Conservation (phyloP, 2,329 filamentous ascomycete genomes). For the Fusarium pseudocircinatum region DNA sequence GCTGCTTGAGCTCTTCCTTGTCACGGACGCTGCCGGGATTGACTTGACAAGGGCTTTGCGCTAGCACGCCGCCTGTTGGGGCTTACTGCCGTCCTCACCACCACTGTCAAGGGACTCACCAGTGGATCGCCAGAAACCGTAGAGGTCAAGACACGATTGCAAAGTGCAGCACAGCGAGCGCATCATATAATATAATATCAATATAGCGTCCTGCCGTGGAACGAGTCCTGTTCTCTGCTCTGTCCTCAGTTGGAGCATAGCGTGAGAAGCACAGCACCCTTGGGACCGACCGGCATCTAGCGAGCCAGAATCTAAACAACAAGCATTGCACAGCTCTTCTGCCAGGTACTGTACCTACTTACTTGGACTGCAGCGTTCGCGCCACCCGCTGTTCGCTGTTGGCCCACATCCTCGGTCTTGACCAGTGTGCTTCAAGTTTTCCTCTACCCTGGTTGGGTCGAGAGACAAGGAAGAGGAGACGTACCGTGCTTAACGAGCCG, state of each 20-base stretch:
- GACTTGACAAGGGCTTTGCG: slow-evolving; percentile 38
- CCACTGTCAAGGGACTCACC: slow-evolving; percentile 14
- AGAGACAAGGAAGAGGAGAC: slow-evolving; percentile 16
- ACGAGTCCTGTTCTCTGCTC: slow-evolving; percentile 8
- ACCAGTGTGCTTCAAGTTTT: slow-evolving; percentile 27
- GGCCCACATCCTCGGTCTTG: slow-evolving; percentile 34
- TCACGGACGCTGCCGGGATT: slow-evolving; percentile 40
- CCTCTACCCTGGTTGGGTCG: slow-evolving; percentile 13
- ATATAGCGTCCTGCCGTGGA: not conserved
- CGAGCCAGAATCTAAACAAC: slow-evolving; percentile 17
- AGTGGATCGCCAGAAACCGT: slow-evolving; percentile 29
- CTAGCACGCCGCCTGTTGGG: slow-evolving; percentile 38
- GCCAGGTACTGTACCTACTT: slow-evolving; percentile 34
- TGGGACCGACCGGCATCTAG: slow-evolving; percentile 2
- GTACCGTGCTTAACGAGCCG: slow-evolving; percentile 9
- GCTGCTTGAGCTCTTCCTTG: slow-evolving; percentile 41
- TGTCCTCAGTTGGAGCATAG: slow-evolving; percentile 1
- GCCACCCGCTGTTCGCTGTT: slow-evolving; percentile 44
- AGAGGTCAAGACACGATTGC: slow-evolving; percentile 30
- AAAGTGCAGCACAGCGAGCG: slow-evolving; percentile 15
- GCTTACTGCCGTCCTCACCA: slow-evolving; percentile 9
- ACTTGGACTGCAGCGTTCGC: slow-evolving; percentile 41
- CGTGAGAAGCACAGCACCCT: slow-evolving; percentile 25
- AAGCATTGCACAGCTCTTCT: slow-evolving; percentile 24
- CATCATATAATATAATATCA: slow-evolving; percentile 6